These are phyloP conservation scores for Penicillium soppii DNA, from an alignment of 495 filamentous ascomycete genomes.

Conservation along the genomic window DNA sequence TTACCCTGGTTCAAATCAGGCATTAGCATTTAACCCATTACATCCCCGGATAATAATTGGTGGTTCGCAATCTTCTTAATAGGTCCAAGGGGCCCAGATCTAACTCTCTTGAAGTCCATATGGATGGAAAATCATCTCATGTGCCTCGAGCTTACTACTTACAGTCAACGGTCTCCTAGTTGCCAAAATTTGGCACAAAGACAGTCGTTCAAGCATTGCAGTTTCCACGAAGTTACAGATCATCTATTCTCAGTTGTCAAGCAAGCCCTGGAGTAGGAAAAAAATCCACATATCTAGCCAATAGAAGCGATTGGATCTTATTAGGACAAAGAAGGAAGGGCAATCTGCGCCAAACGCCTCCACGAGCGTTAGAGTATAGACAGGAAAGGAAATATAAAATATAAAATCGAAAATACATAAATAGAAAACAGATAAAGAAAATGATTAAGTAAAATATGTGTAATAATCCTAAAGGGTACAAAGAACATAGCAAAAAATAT, in stretches of 20 bases:
- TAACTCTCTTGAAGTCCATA: too few species aligned
- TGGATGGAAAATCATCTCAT: too few species aligned
- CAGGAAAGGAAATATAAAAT: constrained; percentile 8
- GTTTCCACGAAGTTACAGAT: neutral
- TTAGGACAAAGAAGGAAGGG: constrained; percentile 1
- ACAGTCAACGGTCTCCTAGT: too few species aligned
- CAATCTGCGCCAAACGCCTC: neutral
- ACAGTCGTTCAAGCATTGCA: neutral
- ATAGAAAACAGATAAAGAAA: constrained; percentile 5
- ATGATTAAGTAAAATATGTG: neutral
- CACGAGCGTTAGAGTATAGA: constrained; percentile 9
- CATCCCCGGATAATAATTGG: constrained; percentile 17
- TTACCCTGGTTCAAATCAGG: neutral
- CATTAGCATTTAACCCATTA: constrained; percentile 14
- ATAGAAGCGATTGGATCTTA: neutral
- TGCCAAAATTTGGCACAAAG: constrained; percentile 22
- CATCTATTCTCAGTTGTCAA: neutral
- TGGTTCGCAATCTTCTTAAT: neutral
- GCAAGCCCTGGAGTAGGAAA: neutral
- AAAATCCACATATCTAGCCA: constrained; percentile 2
- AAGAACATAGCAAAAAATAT: constrained; percentile 3
- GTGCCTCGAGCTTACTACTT: too few species aligned
- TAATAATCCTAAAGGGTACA: constrained; percentile 9
- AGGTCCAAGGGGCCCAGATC: constrained; percentile 13
- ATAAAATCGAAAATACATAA: constrained; percentile 13